phyloP scores from a whole-genome alignment of 2,329 filamentous ascomycete species.

The Samsoniella hepiali region DNA sequence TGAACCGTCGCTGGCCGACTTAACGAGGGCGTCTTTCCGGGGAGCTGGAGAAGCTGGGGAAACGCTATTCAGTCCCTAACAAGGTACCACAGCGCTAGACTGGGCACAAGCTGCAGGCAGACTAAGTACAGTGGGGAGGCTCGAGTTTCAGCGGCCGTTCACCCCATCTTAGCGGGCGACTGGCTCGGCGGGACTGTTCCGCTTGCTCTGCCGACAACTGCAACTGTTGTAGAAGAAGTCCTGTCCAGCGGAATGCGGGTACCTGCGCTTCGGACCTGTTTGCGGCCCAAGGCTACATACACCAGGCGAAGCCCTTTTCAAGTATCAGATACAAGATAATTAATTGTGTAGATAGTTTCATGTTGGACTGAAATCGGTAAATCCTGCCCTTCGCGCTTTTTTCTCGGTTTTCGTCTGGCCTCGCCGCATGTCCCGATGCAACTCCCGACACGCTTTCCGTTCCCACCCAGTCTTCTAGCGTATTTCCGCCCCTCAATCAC shows the following conservation, averaged over 20 bases:
- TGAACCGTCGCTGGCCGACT: conserved; percentile 18
- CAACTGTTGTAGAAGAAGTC: too few relatives aligned
- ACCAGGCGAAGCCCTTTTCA: neutral
- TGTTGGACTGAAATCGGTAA: neutral
- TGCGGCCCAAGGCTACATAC: neutral
- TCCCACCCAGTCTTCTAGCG: conserved; percentile 10
- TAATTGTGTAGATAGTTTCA: neutral
- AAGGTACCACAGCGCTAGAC: too few relatives aligned
- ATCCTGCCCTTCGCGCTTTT: too few relatives aligned
- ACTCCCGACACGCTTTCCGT: conserved; percentile 11
- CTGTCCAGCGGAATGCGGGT: conserved; percentile 6
- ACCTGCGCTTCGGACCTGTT: neutral
- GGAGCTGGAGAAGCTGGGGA: conserved; percentile 11
- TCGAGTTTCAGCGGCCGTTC: neutral
- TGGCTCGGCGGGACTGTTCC: conserved; percentile 10
- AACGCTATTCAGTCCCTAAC: neutral
- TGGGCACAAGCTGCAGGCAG: neutral
- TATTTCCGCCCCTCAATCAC: conserved; percentile 15
- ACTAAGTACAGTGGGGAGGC: conserved; percentile 1
- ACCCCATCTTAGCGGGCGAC: neutral
- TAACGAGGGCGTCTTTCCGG: conserved; percentile 4
- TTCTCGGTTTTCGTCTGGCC: neutral
- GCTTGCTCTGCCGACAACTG: neutral
- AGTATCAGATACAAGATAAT: neutral
- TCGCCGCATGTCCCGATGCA: neutral